These are phyloP conservation scores for Hysterangium stoloniferum DNA, from an alignment of 768 basidiomycete genomes.

Conservation along the genomic window DNA sequence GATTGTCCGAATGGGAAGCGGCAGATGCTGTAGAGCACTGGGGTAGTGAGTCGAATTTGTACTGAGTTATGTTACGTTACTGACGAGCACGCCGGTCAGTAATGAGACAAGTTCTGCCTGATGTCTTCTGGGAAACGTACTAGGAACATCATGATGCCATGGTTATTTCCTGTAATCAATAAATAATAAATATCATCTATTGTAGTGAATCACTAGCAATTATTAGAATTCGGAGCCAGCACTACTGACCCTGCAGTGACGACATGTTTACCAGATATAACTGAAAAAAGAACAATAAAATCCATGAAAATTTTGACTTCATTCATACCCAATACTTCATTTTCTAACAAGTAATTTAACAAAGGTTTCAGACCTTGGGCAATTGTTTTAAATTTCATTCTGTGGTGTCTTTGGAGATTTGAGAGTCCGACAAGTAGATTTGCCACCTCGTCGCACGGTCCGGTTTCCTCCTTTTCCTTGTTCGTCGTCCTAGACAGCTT, in stretches of 20 bases:
- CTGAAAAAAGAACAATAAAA: too few species aligned
- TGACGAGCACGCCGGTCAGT: conserved; percentile 30
- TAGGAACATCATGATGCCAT: conserved; percentile 37
- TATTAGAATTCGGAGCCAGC: not conserved
- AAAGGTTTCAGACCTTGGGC: too few species aligned
- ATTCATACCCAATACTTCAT: too few species aligned
- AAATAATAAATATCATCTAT: too few species aligned
- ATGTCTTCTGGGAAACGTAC: conserved; percentile 72
- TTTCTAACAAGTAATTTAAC: too few species aligned
- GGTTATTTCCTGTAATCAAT: too few species aligned
- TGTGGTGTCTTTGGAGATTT: not conserved
- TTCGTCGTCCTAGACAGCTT: conserved; percentile 12
- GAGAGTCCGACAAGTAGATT: conserved; percentile 2
- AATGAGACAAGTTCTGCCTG: conserved; percentile 72
- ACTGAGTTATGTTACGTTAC: conserved; percentile 1
- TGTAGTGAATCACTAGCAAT: too few species aligned
- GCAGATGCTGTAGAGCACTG: conserved; percentile 65
- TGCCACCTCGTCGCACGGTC: not conserved
- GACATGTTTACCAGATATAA: too few species aligned
- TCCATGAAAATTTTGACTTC: too few species aligned
- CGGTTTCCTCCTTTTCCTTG: conserved; percentile 9
- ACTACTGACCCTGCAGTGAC: too few species aligned
- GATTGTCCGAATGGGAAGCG: conserved; percentile 58
- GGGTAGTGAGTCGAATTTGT: conserved; percentile 43
- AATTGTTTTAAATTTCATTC: too few species aligned